Percentiles rank a stretch among this genome's conserved stretches.
These are phyloP conservation scores for Musa troglodytarum DNA, from an alignment of 176 grass and related monocot genomes.

Conservation along the genomic window DNA sequence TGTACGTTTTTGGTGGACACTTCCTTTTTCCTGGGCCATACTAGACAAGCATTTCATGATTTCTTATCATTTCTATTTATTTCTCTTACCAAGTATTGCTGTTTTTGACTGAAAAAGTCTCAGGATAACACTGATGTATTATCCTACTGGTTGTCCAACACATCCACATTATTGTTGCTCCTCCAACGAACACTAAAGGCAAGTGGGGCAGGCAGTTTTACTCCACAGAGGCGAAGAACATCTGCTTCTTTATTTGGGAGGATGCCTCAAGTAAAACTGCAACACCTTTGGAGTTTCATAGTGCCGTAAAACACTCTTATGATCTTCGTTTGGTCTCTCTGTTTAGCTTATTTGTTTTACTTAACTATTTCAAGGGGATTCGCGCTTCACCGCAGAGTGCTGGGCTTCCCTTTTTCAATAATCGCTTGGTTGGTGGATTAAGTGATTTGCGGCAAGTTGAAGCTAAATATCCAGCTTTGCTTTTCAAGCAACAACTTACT, in stretches of 20 bases:
- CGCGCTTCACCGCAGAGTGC: slow-evolving; percentile 80
- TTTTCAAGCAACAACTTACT: slow-evolving; percentile 99
- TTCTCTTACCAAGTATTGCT: not conserved
- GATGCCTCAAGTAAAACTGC: slow-evolving; percentile 64
- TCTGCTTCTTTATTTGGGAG: slow-evolving; percentile 79
- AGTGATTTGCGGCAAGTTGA: slow-evolving; percentile 92
- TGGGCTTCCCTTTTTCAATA: slow-evolving; percentile 62
- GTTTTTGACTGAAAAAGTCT: slow-evolving; percentile 29
- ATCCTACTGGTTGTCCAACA: slow-evolving; percentile 97
- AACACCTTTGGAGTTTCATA: slow-evolving; percentile 8
- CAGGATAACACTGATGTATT: slow-evolving; percentile 75
- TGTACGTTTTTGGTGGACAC: not conserved
- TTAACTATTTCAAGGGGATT: slow-evolving; percentile 50
- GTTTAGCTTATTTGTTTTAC: slow-evolving; percentile 7
- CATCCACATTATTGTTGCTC: slow-evolving; percentile 78
- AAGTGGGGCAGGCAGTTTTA: slow-evolving; percentile 60
- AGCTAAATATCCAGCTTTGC: slow-evolving; percentile 97
- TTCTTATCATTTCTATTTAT: not conserved
- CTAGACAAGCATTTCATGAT: not conserved
- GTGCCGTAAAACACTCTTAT: not conserved
- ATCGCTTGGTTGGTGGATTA: slow-evolving; percentile 57
- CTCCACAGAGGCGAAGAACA: slow-evolving; percentile 85
- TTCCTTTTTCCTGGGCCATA: not conserved
- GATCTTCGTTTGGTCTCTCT: slow-evolving; percentile 8
- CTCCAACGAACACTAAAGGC: slow-evolving; percentile 95